Percentiles rank a stretch among this genome's conserved stretches.
These are phyloP conservation scores for Xylaria sp. DNA, from an alignment of 2,329 filamentous ascomycete species.

Conservation along the genomic window DNA sequence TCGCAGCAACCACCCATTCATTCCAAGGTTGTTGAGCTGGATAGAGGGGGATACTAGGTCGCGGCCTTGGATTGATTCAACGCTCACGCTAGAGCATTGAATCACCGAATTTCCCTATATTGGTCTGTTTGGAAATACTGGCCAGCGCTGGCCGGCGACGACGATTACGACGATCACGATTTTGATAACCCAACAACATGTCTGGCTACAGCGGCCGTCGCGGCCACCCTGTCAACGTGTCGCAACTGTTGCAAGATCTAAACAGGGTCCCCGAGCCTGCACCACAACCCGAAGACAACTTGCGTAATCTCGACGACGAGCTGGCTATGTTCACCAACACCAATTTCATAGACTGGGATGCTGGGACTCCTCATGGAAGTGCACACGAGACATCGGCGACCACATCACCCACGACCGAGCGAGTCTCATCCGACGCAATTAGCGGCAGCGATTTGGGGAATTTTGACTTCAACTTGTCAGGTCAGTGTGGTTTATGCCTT, in stretches of 20 bases:
- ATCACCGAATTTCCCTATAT: not conserved
- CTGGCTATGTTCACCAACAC: constrained; percentile 84
- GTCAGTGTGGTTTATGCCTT: constrained; percentile 42
- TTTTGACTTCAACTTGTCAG: constrained; percentile 48
- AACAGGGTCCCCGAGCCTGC: constrained; percentile 77
- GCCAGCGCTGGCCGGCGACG: not conserved
- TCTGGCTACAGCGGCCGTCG: constrained; percentile 75
- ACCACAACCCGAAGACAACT: constrained; percentile 52
- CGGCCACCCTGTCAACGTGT: constrained; percentile 78
- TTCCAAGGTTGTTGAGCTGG: not conserved
- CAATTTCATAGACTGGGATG: constrained; percentile 82
- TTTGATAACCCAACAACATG: constrained; percentile 30
- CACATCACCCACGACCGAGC: constrained; percentile 45
- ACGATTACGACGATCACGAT: not conserved
- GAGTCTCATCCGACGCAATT: constrained; percentile 37
- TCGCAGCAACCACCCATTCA: not conserved
- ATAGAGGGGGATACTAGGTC: constrained; percentile 16
- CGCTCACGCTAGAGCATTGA: constrained; percentile 16
- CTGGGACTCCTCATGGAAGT: constrained; percentile 39
- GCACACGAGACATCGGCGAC: constrained; percentile 42
- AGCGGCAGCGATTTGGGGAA: constrained; percentile 40
- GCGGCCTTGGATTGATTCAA: constrained; percentile 7
- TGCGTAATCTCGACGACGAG: constrained; percentile 60
- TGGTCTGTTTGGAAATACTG: not conserved
- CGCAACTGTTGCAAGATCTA: constrained; percentile 87